Evolutionary conservation across 805 yeast species (phyloP), one percentile per base, ranked within the genome.

Genomic region (Suhomyces sp.): DNA sequence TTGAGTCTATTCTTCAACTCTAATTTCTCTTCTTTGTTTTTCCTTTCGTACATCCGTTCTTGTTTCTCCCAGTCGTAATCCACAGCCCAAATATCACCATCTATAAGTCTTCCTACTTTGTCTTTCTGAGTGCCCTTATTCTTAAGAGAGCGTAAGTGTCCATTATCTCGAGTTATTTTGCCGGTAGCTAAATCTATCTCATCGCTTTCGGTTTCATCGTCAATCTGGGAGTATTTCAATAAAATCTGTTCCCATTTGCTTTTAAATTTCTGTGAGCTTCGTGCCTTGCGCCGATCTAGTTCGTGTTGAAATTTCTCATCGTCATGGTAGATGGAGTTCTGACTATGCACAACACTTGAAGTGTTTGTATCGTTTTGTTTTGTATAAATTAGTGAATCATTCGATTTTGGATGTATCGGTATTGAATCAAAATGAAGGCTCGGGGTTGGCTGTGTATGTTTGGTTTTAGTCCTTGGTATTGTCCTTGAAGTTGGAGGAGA

Each of bases 121-220:
- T 34, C 13, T 28, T 6, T 31, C n/a, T n/a, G n/a, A n/a, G n/a
- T n/a, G n/a, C n/a, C n/a, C 6, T 24, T 34, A 5, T 35, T 28
- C 3, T 39, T 43, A 38, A 81, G 47, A 2, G 80, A 72, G 38
- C 73, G 58, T 15, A 85, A 47, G 55, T 85, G 95, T 2, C 95
- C 95, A 34, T 76, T 71, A 47, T 85, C 88, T 20, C 65, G 73
- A 2, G 79, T 54, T 2, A 85, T 72, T 37, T 72, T 66, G 0
- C 91, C 90, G 0, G 88, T 77, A 7, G 53, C 50, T 15, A 85
- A 48, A 51, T 85, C 88, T n/a, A 81, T 59, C 16, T 79, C 67
- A 51, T 81, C 88, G 24, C 84, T 81, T 35, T 78, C 79, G 12
- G 65, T 64, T 4, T 64, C 62, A 21, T 72, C 72, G 33, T 69